These are phyloP conservation scores for Hypoxylon sp. DNA, from an alignment of 2,329 filamentous ascomycete species.

Conservation along the genomic window DNA sequence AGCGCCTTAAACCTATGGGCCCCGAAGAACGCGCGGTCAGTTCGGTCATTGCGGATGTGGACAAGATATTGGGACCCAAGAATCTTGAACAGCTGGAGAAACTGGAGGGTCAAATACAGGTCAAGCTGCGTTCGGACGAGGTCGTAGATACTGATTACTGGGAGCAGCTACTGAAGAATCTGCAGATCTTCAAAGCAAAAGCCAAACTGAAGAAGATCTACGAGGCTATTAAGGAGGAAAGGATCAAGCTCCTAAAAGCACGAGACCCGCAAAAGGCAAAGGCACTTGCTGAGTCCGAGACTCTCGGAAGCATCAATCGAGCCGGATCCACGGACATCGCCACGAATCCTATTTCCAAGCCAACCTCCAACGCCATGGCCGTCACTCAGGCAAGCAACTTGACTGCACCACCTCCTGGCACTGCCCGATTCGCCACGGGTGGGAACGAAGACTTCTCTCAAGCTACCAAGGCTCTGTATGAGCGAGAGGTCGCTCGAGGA, in stretches of 20 bases:
- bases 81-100: slow-evolving; percentile 86
- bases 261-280: slow-evolving; percentile 77
- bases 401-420: slow-evolving; percentile 63
- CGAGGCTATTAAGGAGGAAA: slow-evolving; percentile 77
- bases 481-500: slow-evolving; percentile 91
- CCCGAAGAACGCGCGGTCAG: slow-evolving; percentile 80
- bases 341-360: slow-evolving; percentile 45
- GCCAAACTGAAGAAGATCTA: slow-evolving; percentile 84
- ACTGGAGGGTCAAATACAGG: slow-evolving; percentile 86
- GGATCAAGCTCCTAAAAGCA: slow-evolving; percentile 73
- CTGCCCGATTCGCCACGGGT: slow-evolving; percentile 76
- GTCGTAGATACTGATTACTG: slow-evolving; percentile 97
- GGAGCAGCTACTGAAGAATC: slow-evolving; percentile 88
- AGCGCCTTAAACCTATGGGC: slow-evolving; percentile 71
- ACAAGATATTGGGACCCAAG: slow-evolving; percentile 87
- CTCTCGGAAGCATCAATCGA: slow-evolving; percentile 56
- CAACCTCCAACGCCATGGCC: slow-evolving; percentile 38
- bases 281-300: slow-evolving; percentile 50
- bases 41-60: slow-evolving; percentile 88
- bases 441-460: slow-evolving; percentile 85
- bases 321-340: slow-evolving; percentile 53
- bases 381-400: slow-evolving; percentile 51
- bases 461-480: slow-evolving; percentile 88
- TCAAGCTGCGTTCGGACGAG: slow-evolving; percentile 88
- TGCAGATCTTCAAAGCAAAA: slow-evolving; percentile 92